Base-by-base conservation (phyloP, 2,329 filamentous ascomycete species). In the Ceratocystis huliohia region DNA sequence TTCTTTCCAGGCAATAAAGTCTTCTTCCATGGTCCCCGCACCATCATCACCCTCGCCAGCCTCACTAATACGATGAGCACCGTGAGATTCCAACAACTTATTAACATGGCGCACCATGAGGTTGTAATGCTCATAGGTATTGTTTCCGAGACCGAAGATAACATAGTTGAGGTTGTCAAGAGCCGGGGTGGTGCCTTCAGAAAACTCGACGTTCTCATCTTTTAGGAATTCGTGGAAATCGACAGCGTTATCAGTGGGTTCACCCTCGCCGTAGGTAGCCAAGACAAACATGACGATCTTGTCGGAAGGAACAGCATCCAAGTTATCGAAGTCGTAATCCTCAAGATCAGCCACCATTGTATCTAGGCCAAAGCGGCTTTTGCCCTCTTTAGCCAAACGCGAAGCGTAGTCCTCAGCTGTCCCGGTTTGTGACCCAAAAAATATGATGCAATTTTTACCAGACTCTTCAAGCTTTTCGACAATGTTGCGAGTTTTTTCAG, bases 51-150 rank as follows among this genome's bases (percentile, higher is more conserved):
- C 94, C 79, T 97, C 93, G 72, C 95, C 94, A 66, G 92, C 91
- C 67, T 86, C 81, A 59, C 94, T 92, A 71, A 99, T 90, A 71
- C 91, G 84, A 73, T 86, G 82, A 13, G 89, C 94, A 69, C 94
- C 94, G 22, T 96, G 81, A 73, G 89, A 93, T 73, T 85, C 81
- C 68, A 99, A 80, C 69, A 86, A 86, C 75, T 88, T 86, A 78
- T 94, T 86, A 67, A 97, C 87, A 70, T 93, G 89, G 75, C 93
- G 91, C 68, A 99, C 92, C 91, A 99, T 96, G 64, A 88, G 88
- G 80, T 99, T 99, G 82, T 96, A 99, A 81, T 99, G 94, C 75
- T 99, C 94, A 75, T 99, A 99, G 33, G 94, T 97, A 81, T 97
- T 99, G 82, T 99, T 99, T 71, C 94, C 94, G 48, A 99, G 85